Evolutionary conservation across 2,329 filamentous ascomycete genomes (phyloP), one percentile per base, ranked within the genome.

Genomic region (Alternaria triticimaculans): DNA sequence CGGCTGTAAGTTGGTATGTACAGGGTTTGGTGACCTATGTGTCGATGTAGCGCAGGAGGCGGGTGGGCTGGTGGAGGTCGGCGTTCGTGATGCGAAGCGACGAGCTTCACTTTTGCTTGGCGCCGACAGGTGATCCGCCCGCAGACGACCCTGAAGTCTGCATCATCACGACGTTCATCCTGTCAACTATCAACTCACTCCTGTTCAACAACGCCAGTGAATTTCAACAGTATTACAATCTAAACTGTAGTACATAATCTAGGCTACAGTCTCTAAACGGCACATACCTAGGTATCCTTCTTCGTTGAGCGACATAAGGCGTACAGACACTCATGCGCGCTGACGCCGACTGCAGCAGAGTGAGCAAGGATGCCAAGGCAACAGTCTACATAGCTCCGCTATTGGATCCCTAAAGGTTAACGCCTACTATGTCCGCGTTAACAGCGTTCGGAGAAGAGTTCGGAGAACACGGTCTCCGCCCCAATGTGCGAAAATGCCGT

Each of bases 51-150:
- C 14, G 26, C 15, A 12, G 51, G n/a, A 26, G 21, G 37, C 37
- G 37, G 23, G 50, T 43, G 43, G 15, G 58, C 7, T 56, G 53
- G 25, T 48, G 48, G 25, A 55, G 11, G 58, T 26, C 58, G 57
- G 53, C 11, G 41, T 41, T 58, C n/a, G 23, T 62, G 56, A 58
- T 63, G 66, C 23, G 58, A 64, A 63, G 53, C 62, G 58, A 61
- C 37, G 61, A 65, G 55, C 57, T 60, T 68, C 62, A 49, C 33
- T 14, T 46, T 60, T 54, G 30, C 67, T 69, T 67, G 67, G 67
- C 65, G 45, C 43, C 26, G 6, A 21, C 48, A 30, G 30, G 18
- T 30, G 6, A 33, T n/a, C 49, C 18, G n/a, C 49, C 28, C 49
- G 28, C 44, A 4, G 49, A 51, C 44, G 49, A 51, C 44, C 57